Conservation (phyloP, 768 basidiomycete genomes). For the Russula ochroleuca region DNA sequence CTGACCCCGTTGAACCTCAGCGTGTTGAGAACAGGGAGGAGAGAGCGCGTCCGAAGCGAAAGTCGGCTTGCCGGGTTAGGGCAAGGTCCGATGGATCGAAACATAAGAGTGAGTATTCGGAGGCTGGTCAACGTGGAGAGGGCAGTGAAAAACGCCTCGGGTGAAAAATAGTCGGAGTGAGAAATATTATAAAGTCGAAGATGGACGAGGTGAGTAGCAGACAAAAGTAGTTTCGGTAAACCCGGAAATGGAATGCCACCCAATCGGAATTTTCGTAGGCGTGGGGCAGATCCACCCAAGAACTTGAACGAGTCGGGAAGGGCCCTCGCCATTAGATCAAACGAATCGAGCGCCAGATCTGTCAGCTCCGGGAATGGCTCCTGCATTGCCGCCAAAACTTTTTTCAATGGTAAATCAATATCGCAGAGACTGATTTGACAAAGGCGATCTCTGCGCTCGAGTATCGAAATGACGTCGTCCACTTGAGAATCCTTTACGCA, state of each 20-base stretch:
- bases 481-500: no score
- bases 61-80: neutral
- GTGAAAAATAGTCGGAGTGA: neutral
- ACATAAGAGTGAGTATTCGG: neutral
- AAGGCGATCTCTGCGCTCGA: neutral
- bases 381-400: neutral
- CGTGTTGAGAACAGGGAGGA: neutral
- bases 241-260: neutral
- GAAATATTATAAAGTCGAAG: neutral
- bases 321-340: neutral
- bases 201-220: neutral
- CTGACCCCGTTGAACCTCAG: neutral
- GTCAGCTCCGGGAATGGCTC: neutral
- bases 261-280: neutral
- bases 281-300: neutral
- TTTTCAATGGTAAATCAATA: neutral
- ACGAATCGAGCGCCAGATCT: neutral
- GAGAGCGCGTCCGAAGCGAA: neutral
- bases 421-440: neutral
- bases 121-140: neutral
- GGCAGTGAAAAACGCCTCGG: neutral
- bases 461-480: no score
- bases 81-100: neutral
- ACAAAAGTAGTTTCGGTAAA: neutral
- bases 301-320: neutral